Evolutionary conservation across 2,329 filamentous ascomycete species (phyloP).

Genomic region (Pseudovirgaria hyperparasitica): DNA sequence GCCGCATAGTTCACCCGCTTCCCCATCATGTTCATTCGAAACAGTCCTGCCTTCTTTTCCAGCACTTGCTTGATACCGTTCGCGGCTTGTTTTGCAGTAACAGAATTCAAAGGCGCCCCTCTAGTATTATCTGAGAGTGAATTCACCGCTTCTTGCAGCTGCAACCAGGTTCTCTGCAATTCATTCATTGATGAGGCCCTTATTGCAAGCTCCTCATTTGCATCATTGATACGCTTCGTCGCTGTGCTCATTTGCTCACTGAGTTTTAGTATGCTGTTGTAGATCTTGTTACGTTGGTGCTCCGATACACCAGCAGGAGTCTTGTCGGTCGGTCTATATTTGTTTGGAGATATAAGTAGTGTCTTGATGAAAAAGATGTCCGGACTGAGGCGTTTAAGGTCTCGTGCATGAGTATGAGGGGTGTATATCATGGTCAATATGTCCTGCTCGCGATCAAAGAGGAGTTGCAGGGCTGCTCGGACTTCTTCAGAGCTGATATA

Average conservation of each 20-base stretch:
- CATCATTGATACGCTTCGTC: conserved; percentile 51
- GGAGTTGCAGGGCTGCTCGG: conserved; percentile 57
- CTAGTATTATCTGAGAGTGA: conserved; percentile 87
- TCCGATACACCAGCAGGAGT: conserved; percentile 78
- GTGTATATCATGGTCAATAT: conserved; percentile 77
- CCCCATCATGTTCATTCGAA: conserved; percentile 99
- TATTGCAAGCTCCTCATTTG: conserved; percentile 24
- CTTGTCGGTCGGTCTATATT: conserved; percentile 74
- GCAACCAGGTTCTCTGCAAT: conserved; percentile 68
- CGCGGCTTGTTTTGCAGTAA: conserved; percentile 64
- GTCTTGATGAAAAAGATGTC: conserved; percentile 93
- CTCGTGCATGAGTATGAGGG: conserved; percentile 52
- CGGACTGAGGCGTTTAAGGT: conserved; percentile 43
- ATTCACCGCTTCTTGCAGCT: conserved; percentile 82
- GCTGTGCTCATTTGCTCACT: conserved; percentile 65
- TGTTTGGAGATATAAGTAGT: conserved; percentile 82
- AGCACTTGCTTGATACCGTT: conserved; percentile 96
- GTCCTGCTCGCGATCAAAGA: conserved; percentile 82
- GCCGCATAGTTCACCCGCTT: conserved; percentile 99
- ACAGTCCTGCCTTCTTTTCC: conserved; percentile 97
- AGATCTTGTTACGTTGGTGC: conserved; percentile 75
- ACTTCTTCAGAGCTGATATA: conserved; percentile 80
- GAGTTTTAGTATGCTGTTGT: conserved; percentile 69
- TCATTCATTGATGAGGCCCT: conserved; percentile 55
- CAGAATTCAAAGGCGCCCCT: conserved; percentile 66